Base-by-base conservation (phyloP, 2,329 filamentous ascomycete species). In the Phoma herbarum region DNA sequence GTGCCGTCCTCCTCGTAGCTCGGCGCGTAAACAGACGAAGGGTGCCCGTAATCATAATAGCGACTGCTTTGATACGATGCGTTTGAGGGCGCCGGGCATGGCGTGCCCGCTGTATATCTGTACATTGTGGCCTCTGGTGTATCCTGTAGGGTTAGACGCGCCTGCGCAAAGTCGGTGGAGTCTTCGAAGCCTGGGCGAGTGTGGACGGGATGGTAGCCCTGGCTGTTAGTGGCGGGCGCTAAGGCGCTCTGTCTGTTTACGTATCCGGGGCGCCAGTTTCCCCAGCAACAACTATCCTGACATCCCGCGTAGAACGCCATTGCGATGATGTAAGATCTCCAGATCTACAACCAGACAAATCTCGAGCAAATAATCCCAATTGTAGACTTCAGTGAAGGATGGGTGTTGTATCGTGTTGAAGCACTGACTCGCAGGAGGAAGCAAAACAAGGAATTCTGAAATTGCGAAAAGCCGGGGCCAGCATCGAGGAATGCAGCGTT, bases 41-140 rank as follows among this genome's bases (percentile, higher is more conserved):
- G 66, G 28, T 59, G 67, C 42, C 62, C 65, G 59, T 72, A 66
- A 41, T 72, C 61, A 57, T 56, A 59, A 61, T 75, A 73, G 52
- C 66, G 64, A 62, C 61, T 66, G 62, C 52, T 65, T 20, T 56
- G 43, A 39, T 69, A 70, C 25, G 69, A 69, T 64, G 65, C 59
- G 37, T 67, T 60, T 25, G 51, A 47, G 18, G 74, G 71, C 58
- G 70, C 69, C 14, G 75, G 75, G 61, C 75, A 77, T 37, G 75
- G 75, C 58, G 75, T 77, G 59, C 70, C 70, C 39, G 75, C 70
- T 52, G 68, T 63, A 60, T 73, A 75, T 52, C 72, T 69, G 60
- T 74, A 70, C 74, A 77, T 78, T 25, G 39, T 67, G 61, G 53
- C 45, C 47, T 39, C 35, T 57, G 46, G 37, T 39, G 28, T 57